Evolutionary conservation across 306 rosid genomes (phyloP), one percentile per base, ranked within the genome.

Genomic region (Parietaria judaica): DNA sequence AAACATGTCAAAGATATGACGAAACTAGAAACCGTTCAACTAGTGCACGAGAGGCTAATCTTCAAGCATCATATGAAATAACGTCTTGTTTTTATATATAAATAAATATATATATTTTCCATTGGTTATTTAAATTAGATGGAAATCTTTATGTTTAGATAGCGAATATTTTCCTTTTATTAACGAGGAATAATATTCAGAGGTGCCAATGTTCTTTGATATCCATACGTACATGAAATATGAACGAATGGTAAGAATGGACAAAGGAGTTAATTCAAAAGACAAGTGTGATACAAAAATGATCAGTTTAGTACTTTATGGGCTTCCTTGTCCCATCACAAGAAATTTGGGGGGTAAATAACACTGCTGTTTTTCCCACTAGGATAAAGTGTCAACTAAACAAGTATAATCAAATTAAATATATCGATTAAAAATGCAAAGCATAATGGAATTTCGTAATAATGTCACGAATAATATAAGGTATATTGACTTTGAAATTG

Each of bases 51-150:
- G 53, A 17, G 52, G 65, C 52, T 60, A 15, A 15, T 14, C 53
- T 60, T 52, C 45, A 61, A 23, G 54, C 41, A 61, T 14, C 15
- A 47, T 14, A 47, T 46, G 54, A 59, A 59, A 59, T 59, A 14
- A 59, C 63, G 16, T 59, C 10, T 39, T 23, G 31, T 23, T 23
- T 23, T 23, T 23, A 23, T 23, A 23, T 23, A 23, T 23, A 23
- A 0, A 23, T 23, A 23, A 23, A 23, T 23, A 23, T 36, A 8
- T 8, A 3, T 55, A 2, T 55, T 55, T 49, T 10, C 3, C 45
- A 14, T 51, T 1, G 31, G 34, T 16, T 16, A 0, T 23, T 55
- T 55, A 36, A n/a, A n/a, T n/a, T n/a, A n/a, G n/a, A 2, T 37
- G 11, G 37, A 41, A 59, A 4, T 61, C 41, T 46, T 61, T 23